Evolutionary conservation across 768 basidiomycete species (phyloP), one percentile per base, ranked within the genome.

Genomic region (Crepidotus variabilis): DNA sequence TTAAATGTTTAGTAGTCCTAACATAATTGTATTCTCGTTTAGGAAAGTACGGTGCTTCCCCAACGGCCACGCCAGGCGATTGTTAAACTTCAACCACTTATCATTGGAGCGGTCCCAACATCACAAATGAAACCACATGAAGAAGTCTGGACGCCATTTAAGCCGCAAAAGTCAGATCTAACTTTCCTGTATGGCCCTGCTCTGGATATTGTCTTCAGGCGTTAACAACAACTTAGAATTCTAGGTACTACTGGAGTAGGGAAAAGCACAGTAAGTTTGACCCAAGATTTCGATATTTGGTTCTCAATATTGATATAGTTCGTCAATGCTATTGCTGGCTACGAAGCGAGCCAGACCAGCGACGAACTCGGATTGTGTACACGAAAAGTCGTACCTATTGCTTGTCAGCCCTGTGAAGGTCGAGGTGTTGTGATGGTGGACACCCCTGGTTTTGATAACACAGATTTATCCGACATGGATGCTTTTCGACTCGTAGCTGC

Each of bases 371-470:
- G 32, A 13, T 55, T 46, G 9, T 55, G 54, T 36, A 55, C 54
- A n/a, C 46, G 34, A 22, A 46, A 55, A 4, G 34, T 55, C 33
- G 16, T 48, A 8, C 32, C 54, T 6, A 46, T 47, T 22, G 21
- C 22, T 34, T 55, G 33, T 22, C 4, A 9, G 6, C 18, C 47
- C 20, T 24, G 20, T 9, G 47, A 32, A 14, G 54, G 54, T 9
- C 43, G 34, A 11, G 11, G 47, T 4, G 47, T 55, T 14, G 20
- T 55, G 14, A 33, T 55, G 16, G 54, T 55, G 11, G 54, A 55
- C 18, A 47, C 54, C 1, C 54, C 54, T 33, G 54, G 54, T 21
- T 55, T 55, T 9, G 21, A 55, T 20, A 46, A 55, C 33, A 55
- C 54, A 13, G 33, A 33, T 18, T 8, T 55, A 2, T 16, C 54